A percentile compares a stretch with the other conserved stretches of the same genome.
phyloP scores from a whole-genome alignment of 805 yeast species.

The Cyberlindnera mississippiensis region DNA sequence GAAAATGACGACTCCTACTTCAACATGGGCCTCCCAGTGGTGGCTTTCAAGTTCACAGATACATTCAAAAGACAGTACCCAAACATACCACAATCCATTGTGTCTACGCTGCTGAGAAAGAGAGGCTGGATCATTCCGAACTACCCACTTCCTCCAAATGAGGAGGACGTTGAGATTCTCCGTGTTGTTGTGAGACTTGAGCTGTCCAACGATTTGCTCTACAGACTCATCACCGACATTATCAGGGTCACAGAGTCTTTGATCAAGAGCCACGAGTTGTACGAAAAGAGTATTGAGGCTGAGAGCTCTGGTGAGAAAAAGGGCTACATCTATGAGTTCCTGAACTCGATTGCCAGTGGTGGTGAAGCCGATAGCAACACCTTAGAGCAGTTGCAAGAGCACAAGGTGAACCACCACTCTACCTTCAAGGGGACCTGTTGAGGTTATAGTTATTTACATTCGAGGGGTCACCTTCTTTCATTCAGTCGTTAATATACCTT shows the following conservation, averaged over 20 bases:
- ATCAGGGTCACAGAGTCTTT: constrained; percentile 50
- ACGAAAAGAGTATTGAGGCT: constrained; percentile 13
- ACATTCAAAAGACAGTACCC: constrained; percentile 59
- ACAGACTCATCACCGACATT: constrained; percentile 60
- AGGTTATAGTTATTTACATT: too few species aligned
- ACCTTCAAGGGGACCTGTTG: constrained; percentile 29
- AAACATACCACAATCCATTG: constrained; percentile 74
- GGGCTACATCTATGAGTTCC: constrained; percentile 41
- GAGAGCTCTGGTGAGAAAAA: constrained; percentile 23
- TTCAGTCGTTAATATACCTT: too few species aligned
- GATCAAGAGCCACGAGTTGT: constrained; percentile 40
- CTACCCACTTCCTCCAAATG: constrained; percentile 69
- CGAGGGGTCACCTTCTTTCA: too few species aligned
- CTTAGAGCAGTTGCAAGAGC: constrained; percentile 18
- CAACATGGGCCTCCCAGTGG: constrained; percentile 84
- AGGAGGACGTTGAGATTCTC: constrained; percentile 61
- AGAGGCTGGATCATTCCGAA: constrained; percentile 89
- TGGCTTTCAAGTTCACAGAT: constrained; percentile 72
- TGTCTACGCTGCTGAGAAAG: constrained; percentile 68
- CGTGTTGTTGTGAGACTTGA: constrained; percentile 80
- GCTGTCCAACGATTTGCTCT: constrained; percentile 56
- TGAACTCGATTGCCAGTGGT: constrained; percentile 51
- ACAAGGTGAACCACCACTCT: constrained; percentile 22
- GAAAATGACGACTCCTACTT: constrained; percentile 41
- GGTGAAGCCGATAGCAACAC: constrained; percentile 40